Conservation (phyloP, 768 basidiomycete genomes). For the Tulasnella sp. region DNA sequence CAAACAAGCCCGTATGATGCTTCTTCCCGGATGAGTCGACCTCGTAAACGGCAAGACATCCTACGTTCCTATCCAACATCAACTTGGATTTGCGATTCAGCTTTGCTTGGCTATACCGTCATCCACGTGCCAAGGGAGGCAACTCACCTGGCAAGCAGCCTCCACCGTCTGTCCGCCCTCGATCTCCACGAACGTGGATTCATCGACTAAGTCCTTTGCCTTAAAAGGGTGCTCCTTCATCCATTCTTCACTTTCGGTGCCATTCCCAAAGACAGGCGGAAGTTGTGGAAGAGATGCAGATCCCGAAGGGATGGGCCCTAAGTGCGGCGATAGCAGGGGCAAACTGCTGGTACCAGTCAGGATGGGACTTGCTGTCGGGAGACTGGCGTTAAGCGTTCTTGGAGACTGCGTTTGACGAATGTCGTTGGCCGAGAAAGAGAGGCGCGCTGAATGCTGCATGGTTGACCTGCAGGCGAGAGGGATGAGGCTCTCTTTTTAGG, state of each 20-base stretch:
- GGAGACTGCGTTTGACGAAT: background rate
- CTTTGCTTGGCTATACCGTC: background rate
- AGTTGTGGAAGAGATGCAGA: background rate
- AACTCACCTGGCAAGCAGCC: slow-evolving; percentile 75
- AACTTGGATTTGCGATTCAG: slow-evolving; percentile 47
- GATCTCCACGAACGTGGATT: slow-evolving; percentile 55
- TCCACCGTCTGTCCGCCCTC: slow-evolving; percentile 77
- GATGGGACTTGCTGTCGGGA: background rate
- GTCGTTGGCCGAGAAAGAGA: background rate
- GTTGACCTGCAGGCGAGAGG: background rate
- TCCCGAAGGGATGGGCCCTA: background rate
- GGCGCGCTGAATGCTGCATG: background rate
- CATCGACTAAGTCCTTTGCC: background rate
- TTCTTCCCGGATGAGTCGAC: slow-evolving; percentile 40
- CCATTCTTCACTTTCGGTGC: slow-evolving; percentile 26
- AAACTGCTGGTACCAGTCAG: background rate
- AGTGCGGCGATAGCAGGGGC: slow-evolving; percentile 3
- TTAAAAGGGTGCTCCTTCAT: slow-evolving; percentile 19
- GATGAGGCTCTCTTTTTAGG: background rate
- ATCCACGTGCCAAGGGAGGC: background rate
- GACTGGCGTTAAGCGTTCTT: background rate
- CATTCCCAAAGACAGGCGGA: slow-evolving; percentile 17
- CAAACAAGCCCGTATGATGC: slow-evolving; percentile 65
- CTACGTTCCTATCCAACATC: slow-evolving; percentile 62
- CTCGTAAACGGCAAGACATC: slow-evolving; percentile 65